A percentile compares a stretch with the other conserved stretches of the same genome.
Conservation (phyloP, 306 rosid species). For the Quercus dentata region DNA sequence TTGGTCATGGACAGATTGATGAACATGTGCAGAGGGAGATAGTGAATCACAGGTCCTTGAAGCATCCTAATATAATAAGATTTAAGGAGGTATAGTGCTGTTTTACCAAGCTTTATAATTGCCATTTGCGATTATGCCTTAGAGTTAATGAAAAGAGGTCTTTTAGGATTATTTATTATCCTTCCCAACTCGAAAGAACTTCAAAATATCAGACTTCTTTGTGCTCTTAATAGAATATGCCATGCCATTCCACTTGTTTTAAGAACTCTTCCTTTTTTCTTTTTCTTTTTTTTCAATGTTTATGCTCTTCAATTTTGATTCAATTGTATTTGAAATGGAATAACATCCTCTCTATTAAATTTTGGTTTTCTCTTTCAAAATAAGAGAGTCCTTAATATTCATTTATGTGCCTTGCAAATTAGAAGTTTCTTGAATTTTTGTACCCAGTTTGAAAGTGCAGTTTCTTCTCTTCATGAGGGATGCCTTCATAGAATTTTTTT, state of each 20-base stretch:
- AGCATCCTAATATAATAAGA: slow-evolving; percentile 92
- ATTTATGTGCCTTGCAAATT: too few relatives aligned
- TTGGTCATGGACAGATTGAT: slow-evolving; percentile 56
- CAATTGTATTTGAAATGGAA: too few relatives aligned
- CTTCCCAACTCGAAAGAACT: slow-evolving; percentile 2
- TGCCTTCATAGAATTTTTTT: too few relatives aligned
- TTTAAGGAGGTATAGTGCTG: slow-evolving; percentile 76
- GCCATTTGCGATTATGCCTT: neutral
- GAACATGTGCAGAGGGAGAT: slow-evolving; percentile 98
- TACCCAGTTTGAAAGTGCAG: neutral
- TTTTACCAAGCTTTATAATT: neutral
- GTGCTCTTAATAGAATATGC: neutral
- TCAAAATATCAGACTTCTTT: slow-evolving; percentile 9
- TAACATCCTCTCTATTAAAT: too few relatives aligned
- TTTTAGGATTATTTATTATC: neutral
- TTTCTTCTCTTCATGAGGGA: neutral
- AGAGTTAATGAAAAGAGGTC: neutral
- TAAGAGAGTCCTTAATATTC: too few relatives aligned
- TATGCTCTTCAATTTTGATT: too few relatives aligned
- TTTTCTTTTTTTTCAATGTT: too few relatives aligned
- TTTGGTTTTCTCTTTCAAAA: too few relatives aligned
- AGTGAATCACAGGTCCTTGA: slow-evolving; percentile 87
- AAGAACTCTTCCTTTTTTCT: neutral
- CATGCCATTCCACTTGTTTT: neutral
- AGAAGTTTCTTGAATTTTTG: too few relatives aligned